A percentile compares a stretch with the other conserved stretches of the same genome.
Evolutionary conservation across 805 yeast genomes (phyloP).

Genomic region (Cyberlindnera saturnus): DNA sequence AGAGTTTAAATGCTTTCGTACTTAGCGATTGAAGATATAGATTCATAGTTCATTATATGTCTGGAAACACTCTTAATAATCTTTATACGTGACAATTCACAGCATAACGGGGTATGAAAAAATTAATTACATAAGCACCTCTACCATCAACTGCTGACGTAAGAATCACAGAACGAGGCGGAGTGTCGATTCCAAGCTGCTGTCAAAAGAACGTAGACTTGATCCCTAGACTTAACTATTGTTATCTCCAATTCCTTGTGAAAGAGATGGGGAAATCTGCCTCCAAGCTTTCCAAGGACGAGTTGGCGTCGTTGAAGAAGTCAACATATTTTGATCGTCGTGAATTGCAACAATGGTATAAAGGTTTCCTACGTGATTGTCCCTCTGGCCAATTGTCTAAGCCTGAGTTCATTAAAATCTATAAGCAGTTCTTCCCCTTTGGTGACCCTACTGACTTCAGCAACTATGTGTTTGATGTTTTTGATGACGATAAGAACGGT

Average conservation of each 20-base stretch:
- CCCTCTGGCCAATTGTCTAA: conserved; percentile 84
- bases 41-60: too few species aligned
- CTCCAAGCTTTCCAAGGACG: conserved; percentile 87
- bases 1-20: conserved; percentile 2
- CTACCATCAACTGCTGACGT: neutral
- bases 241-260: too few species aligned
- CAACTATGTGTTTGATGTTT: conserved; percentile 79
- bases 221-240: too few species aligned
- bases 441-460: conserved; percentile 95
- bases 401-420: conserved; percentile 85
- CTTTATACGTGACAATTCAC: too few species aligned
- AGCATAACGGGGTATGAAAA: too few species aligned
- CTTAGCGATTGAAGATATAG: neutral
- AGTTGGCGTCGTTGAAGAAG: conserved; percentile 70
- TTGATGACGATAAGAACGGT: conserved; percentile 77
- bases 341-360: conserved; percentile 97
- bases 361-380: conserved; percentile 91
- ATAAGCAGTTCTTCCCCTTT: conserved; percentile 95
- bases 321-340: conserved; percentile 89
- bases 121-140: neutral
- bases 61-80: too few species aligned
- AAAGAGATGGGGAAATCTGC: conserved; percentile 85
- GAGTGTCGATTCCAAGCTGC: too few species aligned
- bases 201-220: too few species aligned
- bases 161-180: neutral